A percentile compares a stretch with the other conserved stretches of the same genome.
phyloP scores from a whole-genome alignment of 805 yeast genomes.

The Grigorovia jiainica region DNA sequence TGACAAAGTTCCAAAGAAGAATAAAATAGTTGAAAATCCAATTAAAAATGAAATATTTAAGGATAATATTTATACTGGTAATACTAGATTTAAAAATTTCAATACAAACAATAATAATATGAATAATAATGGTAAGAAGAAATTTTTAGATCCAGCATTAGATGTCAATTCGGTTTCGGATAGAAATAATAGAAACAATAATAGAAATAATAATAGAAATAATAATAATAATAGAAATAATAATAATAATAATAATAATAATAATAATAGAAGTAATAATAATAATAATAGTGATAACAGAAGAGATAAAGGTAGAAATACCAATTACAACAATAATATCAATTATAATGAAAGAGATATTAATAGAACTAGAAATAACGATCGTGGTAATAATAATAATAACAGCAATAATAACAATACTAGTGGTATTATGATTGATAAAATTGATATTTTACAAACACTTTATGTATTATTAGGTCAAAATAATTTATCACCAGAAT shows the following conservation, averaged over 20 bases:
- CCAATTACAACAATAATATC: too few relatives aligned
- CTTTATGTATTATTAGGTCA: constrained; percentile 6
- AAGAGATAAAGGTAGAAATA: background rate
- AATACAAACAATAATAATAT: background rate
- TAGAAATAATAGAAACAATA: background rate
- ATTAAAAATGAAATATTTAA: too few relatives aligned
- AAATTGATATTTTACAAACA: constrained; percentile 3
- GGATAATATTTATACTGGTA: background rate
- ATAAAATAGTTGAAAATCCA: too few relatives aligned
- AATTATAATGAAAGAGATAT: too few relatives aligned
- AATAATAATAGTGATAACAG: background rate
- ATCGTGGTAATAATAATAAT: background rate
- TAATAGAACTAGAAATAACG: background rate
- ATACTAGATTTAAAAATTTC: background rate
- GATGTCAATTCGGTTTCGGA: background rate
- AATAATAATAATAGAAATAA: background rate
- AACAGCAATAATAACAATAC: background rate
- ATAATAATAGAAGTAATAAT: background rate
- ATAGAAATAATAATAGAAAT: too few relatives aligned
- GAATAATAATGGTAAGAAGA: background rate
- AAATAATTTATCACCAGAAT: constrained; percentile 5
- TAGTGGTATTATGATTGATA: background rate
- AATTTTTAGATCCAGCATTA: constrained; percentile 2
- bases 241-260: background rate
- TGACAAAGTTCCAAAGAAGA: too few relatives aligned